These are phyloP conservation scores for Boletellus emodensis DNA, from an alignment of 768 basidiomycete genomes.

Conservation along the genomic window DNA sequence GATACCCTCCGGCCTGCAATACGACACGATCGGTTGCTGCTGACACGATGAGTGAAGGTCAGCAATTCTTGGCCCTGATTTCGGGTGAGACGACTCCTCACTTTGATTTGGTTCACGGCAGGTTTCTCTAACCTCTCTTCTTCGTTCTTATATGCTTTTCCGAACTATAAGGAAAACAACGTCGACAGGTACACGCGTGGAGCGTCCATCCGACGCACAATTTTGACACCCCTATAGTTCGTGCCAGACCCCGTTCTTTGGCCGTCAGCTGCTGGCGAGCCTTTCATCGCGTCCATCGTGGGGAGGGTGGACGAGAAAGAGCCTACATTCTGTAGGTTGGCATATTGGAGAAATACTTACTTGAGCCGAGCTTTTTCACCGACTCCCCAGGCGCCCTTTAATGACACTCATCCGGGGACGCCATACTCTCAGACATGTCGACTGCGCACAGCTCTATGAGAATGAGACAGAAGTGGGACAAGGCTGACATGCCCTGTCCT, in stretches of 20 bases:
- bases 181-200: background rate
- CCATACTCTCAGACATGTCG: slow-evolving; percentile 21
- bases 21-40: slow-evolving; percentile 70
- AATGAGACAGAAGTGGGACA: slow-evolving; percentile 27
- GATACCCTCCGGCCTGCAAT: slow-evolving; percentile 57
- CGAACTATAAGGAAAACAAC: slow-evolving; percentile 12
- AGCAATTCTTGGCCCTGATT: background rate
- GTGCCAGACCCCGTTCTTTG: slow-evolving; percentile 34
- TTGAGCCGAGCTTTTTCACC: slow-evolving; percentile 19
- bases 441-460: slow-evolving; percentile 22
- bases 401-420: background rate
- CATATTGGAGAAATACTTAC: slow-evolving; percentile 4
- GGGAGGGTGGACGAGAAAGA: slow-evolving; percentile 47
- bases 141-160: slow-evolving; percentile 22
- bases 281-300: slow-evolving; percentile 36
- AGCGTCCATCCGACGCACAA: slow-evolving; percentile 30
- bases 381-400: slow-evolving; percentile 12
- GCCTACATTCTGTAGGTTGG: slow-evolving; percentile 19
- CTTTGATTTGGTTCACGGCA: slow-evolving; percentile 30
- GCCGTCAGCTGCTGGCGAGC: slow-evolving; percentile 36
- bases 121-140: slow-evolving; percentile 25
- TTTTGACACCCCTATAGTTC: slow-evolving; percentile 45
- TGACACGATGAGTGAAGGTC: slow-evolving; percentile 73
- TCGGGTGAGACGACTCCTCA: background rate
- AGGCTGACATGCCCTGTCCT: slow-evolving; percentile 3